These are phyloP conservation scores for Solanum hybrid DNA, from an alignment of 305 asterid species.

Conservation along the genomic window DNA sequence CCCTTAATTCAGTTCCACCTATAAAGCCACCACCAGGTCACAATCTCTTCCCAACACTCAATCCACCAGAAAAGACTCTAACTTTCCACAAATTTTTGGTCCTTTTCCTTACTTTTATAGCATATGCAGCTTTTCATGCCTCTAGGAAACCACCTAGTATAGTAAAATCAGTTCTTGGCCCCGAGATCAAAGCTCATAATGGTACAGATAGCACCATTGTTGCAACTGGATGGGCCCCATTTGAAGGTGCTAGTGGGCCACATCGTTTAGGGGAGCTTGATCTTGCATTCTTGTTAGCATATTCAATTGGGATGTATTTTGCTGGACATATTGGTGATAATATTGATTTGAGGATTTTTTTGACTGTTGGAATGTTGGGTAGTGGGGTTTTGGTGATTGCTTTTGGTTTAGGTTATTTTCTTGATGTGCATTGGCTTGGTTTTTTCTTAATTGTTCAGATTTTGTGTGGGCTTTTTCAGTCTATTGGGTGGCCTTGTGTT, in stretches of 20 bases:
- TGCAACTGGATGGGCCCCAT: conserved; percentile 73
- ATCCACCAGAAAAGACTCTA: conserved; percentile 38
- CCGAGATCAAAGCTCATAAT: conserved; percentile 32
- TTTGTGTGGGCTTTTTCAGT: conserved; percentile 82
- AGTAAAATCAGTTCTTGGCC: conserved; percentile 72
- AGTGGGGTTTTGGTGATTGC: conserved; percentile 59
- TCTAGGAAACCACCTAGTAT: conserved; percentile 98
- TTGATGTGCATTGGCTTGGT: conserved; percentile 57
- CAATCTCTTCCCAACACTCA: conserved; percentile 43
- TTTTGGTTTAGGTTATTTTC: conserved; percentile 74
- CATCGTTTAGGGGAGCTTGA: conserved; percentile 96
- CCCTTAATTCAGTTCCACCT: conserved; percentile 18
- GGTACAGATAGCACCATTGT: conserved; percentile 13
- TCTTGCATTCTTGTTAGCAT: conserved; percentile 66
- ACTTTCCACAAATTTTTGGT: conserved; percentile 59
- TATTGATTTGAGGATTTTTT: conserved; percentile 60
- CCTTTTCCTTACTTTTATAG: conserved; percentile 62
- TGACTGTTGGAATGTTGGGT: conserved; percentile 79
- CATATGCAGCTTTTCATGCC: conserved; percentile 90
- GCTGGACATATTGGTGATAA: conserved; percentile 81
- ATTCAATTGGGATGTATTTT: conserved; percentile 77
- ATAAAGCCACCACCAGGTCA: conserved; percentile 58
- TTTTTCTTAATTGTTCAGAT: conserved; percentile 52
- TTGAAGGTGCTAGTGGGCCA: conserved; percentile 66
- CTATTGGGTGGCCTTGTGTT: conserved; percentile 95